These are phyloP conservation scores for Turnera subulata DNA, from an alignment of 345 rosid genomes.

Conservation along the genomic window DNA sequence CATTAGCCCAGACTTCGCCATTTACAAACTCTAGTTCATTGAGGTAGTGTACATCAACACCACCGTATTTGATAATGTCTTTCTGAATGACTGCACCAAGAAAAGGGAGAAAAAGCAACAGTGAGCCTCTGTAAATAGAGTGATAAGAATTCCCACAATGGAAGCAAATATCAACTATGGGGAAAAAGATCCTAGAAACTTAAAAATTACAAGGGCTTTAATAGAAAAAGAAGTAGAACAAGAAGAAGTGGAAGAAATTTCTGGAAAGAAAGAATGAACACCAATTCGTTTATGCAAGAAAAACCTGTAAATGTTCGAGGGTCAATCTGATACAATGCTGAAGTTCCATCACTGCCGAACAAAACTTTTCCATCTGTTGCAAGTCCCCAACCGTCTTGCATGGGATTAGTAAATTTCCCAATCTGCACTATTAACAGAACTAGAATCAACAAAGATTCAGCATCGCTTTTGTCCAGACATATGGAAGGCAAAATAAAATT, in stretches of 20 bases:
- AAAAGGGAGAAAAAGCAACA: neutral
- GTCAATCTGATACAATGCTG: conserved; percentile 69
- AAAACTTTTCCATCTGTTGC: conserved; percentile 82
- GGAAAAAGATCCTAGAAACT: neutral
- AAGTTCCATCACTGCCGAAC: conserved; percentile 90
- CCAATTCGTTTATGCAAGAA: conserved; percentile 10
- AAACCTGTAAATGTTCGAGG: conserved; percentile 70
- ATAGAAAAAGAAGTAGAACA: conserved; percentile 2
- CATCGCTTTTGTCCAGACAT: neutral
- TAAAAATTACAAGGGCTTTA: too few relatives aligned
- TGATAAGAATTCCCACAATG: neutral
- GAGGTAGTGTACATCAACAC: conserved; percentile 55
- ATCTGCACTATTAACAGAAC: conserved; percentile 43
- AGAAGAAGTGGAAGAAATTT: neutral
- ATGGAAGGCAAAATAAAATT: conserved; percentile 2
- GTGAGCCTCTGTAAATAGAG: neutral
- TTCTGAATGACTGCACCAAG: conserved; percentile 51
- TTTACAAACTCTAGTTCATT: conserved; percentile 88
- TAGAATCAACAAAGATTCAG: conserved; percentile 1
- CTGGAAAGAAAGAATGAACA: conserved; percentile 6
- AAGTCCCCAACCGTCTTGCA: conserved; percentile 98
- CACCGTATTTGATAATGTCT: conserved; percentile 49
- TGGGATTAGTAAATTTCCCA: conserved; percentile 58
- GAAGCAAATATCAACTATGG: conserved; percentile 1
- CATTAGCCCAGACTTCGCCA: conserved; percentile 94